Evolutionary conservation across 2,329 filamentous ascomycete species (phyloP).

Genomic region (Beauveria varroae): DNA sequence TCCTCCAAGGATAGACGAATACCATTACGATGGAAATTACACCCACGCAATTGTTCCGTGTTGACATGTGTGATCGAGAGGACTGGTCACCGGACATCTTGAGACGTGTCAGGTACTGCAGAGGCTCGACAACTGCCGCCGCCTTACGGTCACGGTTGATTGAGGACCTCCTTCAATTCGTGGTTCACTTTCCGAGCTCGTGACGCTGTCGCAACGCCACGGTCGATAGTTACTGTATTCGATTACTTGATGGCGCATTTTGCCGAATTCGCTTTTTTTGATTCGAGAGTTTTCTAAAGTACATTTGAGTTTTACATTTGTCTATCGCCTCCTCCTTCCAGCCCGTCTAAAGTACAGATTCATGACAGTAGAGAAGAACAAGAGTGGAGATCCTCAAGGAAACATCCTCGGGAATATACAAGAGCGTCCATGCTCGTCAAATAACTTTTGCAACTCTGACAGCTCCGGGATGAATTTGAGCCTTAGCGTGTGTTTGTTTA

Average conservation of each 20-base stretch:
- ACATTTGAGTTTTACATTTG: slow-evolving; percentile 14
- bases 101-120: neutral
- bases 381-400: slow-evolving; percentile 34
- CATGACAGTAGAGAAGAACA: slow-evolving; percentile 32
- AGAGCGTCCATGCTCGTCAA: slow-evolving; percentile 23
- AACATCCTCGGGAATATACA: slow-evolving; percentile 29
- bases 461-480: neutral
- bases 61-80: neutral
- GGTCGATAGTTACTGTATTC: too few species aligned
- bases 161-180: neutral
- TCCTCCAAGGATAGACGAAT: slow-evolving; percentile 37
- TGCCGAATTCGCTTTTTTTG: neutral
- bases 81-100: neutral
- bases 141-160: neutral
- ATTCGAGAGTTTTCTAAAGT: neutral
- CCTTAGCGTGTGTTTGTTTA: neutral
- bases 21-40: slow-evolving; percentile 24
- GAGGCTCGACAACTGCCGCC: neutral
- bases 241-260: too few species aligned
- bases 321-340: slow-evolving; percentile 24
- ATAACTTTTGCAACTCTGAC: slow-evolving; percentile 5
- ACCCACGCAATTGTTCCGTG: neutral
- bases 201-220: neutral
- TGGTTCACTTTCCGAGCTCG: neutral
- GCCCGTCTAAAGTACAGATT: slow-evolving; percentile 29